phyloP scores from a whole-genome alignment of 192 early-diverging fungal species.

The Linnemannia zychae region DNA sequence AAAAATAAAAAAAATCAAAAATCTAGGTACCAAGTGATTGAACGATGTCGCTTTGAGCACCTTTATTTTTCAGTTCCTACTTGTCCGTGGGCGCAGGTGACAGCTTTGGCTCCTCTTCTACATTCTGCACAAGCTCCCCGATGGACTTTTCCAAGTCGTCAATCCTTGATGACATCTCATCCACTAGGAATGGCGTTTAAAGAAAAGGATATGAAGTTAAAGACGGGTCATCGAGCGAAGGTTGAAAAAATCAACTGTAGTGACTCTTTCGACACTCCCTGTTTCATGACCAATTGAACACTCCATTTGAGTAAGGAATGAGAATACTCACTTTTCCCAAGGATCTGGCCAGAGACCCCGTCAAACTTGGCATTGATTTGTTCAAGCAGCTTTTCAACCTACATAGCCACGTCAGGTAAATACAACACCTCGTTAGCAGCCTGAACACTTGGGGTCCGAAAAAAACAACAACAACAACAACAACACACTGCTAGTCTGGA shows the following conservation, averaged over 20 bases:
- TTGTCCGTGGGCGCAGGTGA: background rate
- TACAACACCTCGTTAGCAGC: background rate
- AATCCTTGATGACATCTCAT: constrained; percentile 51
- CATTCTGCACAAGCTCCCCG: constrained; percentile 49
- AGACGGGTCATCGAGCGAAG: background rate
- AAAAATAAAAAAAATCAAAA: background rate
- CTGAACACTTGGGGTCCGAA: background rate
- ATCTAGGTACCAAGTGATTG: background rate
- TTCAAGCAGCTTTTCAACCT: constrained; percentile 49
- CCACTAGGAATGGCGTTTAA: constrained; percentile 26
- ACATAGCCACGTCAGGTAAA: background rate
- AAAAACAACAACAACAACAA: background rate
- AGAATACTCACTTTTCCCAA: constrained; percentile 35
- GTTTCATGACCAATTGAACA: background rate
- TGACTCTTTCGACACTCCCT: background rate
- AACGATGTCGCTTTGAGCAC: background rate
- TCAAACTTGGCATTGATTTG: constrained; percentile 55
- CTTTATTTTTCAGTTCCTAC: background rate
- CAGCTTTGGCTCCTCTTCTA: constrained; percentile 38
- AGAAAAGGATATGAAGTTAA: background rate
- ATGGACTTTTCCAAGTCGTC: constrained; percentile 56
- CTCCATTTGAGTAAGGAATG: background rate
- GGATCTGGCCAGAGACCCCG: constrained; percentile 46
- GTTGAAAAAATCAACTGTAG: background rate
- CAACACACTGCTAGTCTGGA: background rate